Percentiles rank a stretch among this genome's conserved stretches.
Evolutionary conservation across 1,284 basidiomycete species (phyloP).

Genomic region (Bothia castanella): DNA sequence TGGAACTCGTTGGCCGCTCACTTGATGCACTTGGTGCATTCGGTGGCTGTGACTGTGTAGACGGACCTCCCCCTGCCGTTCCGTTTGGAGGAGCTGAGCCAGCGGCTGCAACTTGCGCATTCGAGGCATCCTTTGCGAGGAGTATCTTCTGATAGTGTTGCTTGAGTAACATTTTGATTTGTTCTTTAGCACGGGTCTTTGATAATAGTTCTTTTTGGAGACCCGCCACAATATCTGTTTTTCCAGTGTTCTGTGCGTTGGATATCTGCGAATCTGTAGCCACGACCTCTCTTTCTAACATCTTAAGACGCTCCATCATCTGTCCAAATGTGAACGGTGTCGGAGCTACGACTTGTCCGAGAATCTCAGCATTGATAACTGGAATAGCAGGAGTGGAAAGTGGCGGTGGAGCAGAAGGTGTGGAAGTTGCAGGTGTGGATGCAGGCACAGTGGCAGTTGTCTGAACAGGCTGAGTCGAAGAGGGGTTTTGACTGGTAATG

Average conservation of each 20-base stretch:
- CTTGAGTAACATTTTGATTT: slow-evolving; percentile 18
- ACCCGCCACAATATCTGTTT: slow-evolving; percentile 9
- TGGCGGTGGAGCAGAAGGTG: slow-evolving; percentile 10
- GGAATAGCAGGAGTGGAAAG: slow-evolving; percentile 12
- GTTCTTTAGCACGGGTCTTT: slow-evolving; percentile 8
- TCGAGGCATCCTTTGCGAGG: slow-evolving; percentile 13
- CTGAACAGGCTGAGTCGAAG: slow-evolving; percentile 14
- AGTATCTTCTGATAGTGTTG: slow-evolving; percentile 18
- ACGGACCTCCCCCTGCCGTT: slow-evolving; percentile 8
- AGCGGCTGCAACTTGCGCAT: slow-evolving; percentile 1
- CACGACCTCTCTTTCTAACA: slow-evolving; percentile 17
- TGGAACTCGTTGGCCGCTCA: slow-evolving; percentile 7
- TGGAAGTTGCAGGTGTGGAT: slow-evolving; percentile 10
- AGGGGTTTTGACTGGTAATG: slow-evolving; percentile 9
- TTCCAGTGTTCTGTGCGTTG: slow-evolving; percentile 17
- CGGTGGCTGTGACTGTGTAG: slow-evolving; percentile 12
- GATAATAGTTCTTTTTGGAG: slow-evolving; percentile 11
- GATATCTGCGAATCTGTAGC: slow-evolving; percentile 14
- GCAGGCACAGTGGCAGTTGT: slow-evolving; percentile 3
- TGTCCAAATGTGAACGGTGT: slow-evolving; percentile 20
- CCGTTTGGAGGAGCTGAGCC: slow-evolving; percentile 5
- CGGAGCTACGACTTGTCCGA: slow-evolving; percentile 17
- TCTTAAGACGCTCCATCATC: slow-evolving; percentile 23
- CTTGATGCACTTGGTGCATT: slow-evolving; percentile 3
- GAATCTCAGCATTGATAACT: slow-evolving; percentile 5